Conservation (phyloP, 169 alveolate species). For the Eimeria tenella region DNA sequence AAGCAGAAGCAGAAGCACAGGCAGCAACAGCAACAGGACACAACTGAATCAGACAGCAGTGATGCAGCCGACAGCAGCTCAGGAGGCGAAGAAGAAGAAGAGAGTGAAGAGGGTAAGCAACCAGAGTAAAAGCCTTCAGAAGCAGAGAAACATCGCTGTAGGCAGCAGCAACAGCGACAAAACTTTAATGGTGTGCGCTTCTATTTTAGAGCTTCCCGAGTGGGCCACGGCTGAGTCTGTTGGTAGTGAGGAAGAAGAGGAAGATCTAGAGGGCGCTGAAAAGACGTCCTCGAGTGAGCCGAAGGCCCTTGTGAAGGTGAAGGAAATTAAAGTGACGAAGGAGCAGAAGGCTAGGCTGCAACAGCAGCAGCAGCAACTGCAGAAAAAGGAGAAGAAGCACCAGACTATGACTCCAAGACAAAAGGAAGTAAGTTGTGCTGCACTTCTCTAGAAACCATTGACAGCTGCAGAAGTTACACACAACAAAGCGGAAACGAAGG, state of each 20-base stretch:
- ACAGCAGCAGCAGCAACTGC: conserved; percentile 44
- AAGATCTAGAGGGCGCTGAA: background rate
- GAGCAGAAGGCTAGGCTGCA: conserved; percentile 15
- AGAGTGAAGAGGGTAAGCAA: background rate
- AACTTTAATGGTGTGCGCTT: background rate
- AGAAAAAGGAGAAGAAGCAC: conserved; percentile 19
- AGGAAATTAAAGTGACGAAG: background rate
- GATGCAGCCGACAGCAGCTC: conserved; percentile 14
- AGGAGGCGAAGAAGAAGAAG: conserved; percentile 10
- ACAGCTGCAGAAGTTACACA: conserved; percentile 21
- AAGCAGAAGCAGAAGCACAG: background rate
- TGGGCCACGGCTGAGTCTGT: conserved; percentile 16
- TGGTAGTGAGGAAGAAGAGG: background rate
- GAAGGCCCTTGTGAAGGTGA: background rate
- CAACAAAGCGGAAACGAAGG: background rate
- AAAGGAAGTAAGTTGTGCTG: background rate
- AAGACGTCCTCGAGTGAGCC: background rate
- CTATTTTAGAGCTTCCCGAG: background rate
- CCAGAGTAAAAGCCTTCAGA: background rate
- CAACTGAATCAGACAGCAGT: background rate
- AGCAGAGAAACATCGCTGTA: no score
- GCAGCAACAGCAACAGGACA: background rate
- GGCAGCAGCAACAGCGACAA: background rate
- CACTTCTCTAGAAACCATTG: background rate
- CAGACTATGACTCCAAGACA: background rate